Conservation (phyloP, 129 eudicot species). For the Cynara cardunculus region DNA sequence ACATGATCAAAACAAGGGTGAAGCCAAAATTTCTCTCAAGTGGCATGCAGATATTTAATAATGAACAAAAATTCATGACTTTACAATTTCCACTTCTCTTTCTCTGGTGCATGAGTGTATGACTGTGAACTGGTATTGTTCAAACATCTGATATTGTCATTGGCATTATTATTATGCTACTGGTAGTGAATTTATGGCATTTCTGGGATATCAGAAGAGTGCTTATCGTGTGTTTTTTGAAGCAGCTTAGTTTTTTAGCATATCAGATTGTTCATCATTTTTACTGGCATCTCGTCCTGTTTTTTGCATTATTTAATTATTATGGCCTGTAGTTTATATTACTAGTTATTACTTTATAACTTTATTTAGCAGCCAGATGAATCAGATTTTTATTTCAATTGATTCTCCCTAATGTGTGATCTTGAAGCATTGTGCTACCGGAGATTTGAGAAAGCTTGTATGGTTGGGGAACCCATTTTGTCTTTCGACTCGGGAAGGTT, state of each 20-base stretch:
- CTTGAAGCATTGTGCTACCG: slow-evolving; percentile 80
- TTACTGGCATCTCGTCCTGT: neutral
- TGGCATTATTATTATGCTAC: neutral
- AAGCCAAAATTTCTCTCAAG: neutral
- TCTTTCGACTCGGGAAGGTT: slow-evolving; percentile 64
- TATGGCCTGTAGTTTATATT: neutral
- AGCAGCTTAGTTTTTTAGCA: neutral
- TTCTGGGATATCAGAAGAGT: neutral
- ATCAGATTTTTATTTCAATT: slow-evolving; percentile 1
- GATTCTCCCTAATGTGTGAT: neutral
- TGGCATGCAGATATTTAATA: neutral
- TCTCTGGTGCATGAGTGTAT: neutral
- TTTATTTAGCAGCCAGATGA: neutral
- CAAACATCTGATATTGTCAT: neutral
- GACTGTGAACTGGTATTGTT: neutral
- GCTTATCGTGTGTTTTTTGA: neutral
- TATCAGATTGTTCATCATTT: neutral
- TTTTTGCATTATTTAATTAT: neutral
- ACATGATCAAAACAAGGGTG: neutral
- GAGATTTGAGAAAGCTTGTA: slow-evolving; percentile 66
- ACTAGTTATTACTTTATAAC: neutral
- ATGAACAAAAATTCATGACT: neutral
- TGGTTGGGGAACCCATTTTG: slow-evolving; percentile 71
- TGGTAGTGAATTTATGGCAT: neutral
- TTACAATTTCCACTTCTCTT: neutral